A percentile compares a stretch with the other conserved stretches of the same genome.
These are phyloP conservation scores for Geotrichum histeridarum DNA, from an alignment of 1,139 yeast species.

Conservation along the genomic window DNA sequence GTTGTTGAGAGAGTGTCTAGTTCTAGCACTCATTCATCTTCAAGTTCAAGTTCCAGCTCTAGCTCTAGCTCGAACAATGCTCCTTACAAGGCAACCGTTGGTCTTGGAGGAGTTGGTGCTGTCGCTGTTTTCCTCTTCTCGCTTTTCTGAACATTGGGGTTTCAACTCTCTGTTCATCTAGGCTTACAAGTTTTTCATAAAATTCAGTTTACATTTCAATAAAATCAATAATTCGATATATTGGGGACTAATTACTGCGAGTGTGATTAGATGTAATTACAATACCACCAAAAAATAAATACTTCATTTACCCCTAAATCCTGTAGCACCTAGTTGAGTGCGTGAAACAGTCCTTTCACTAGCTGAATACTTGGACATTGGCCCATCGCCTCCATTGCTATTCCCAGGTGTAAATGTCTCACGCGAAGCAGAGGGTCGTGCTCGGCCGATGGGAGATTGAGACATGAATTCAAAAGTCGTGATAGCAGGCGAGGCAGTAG, in stretches of 20 bases:
- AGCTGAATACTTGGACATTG: neutral
- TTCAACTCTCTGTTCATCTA: neutral
- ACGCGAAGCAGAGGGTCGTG: constrained; percentile 16
- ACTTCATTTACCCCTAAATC: neutral
- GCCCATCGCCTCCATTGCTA: neutral
- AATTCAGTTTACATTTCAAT: neutral
- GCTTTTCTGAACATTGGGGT: constrained; percentile 6
- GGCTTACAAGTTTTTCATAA: neutral
- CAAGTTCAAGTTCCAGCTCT: neutral
- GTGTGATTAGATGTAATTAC: neutral
- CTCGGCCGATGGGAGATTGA: constrained; percentile 14
- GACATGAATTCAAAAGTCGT: constrained; percentile 5
- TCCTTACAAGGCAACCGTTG: constrained; percentile 8
- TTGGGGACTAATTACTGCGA: neutral
- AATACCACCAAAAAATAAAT: neutral
- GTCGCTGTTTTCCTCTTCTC: constrained; percentile 8
- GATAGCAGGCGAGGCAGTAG: neutral
- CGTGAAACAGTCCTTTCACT: neutral
- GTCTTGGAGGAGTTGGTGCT: constrained; percentile 17
- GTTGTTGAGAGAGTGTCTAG: constrained; percentile 1
- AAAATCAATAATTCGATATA: neutral
- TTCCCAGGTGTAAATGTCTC: neutral
- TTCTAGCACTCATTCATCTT: constrained; percentile 8
- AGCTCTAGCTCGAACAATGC: constrained; percentile 4
- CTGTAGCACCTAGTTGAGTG: neutral